These are phyloP conservation scores for Serendipita vermifera DNA, from an alignment of 768 basidiomycete genomes.

Conservation along the genomic window DNA sequence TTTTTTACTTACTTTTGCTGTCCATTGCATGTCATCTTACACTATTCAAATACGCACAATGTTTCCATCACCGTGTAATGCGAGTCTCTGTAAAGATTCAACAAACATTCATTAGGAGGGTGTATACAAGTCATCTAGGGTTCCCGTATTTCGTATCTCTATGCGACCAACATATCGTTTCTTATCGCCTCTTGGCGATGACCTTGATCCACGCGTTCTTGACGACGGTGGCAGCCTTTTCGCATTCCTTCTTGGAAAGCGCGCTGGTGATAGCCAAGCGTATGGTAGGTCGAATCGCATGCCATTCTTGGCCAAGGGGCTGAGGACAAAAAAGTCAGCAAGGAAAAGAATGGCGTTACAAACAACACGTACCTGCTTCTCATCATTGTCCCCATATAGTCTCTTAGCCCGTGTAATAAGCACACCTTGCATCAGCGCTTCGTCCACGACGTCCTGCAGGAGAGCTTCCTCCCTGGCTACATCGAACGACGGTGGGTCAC, in stretches of 20 bases:
- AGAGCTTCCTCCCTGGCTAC: conserved; percentile 59
- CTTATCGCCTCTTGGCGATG: neutral
- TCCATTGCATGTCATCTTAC: too few relatives aligned
- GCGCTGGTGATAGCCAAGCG: conserved; percentile 69
- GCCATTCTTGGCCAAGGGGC: conserved; percentile 60
- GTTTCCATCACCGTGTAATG: too few relatives aligned
- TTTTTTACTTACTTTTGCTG: too few relatives aligned
- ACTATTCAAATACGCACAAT: too few relatives aligned
- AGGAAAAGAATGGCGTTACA: neutral
- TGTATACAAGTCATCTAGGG: too few relatives aligned
- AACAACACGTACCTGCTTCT: neutral
- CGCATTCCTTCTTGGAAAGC: conserved; percentile 77
- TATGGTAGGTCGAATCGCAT: conserved; percentile 72
- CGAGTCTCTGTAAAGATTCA: too few relatives aligned
- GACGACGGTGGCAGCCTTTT: conserved; percentile 69
- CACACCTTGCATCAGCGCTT: conserved; percentile 66
- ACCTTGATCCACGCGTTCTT: conserved; percentile 1
- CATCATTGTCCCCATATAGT: conserved; percentile 23
- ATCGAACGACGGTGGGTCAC: conserved; percentile 17
- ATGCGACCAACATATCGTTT: too few relatives aligned
- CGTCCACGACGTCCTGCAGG: conserved; percentile 88
- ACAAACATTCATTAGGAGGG: too few relatives aligned
- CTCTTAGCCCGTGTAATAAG: conserved; percentile 76
- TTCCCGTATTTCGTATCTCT: too few relatives aligned
- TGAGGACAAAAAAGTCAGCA: neutral